These are phyloP conservation scores for Nicotiana undulata DNA, from an alignment of 257 asterid genomes.

Conservation along the genomic window DNA sequence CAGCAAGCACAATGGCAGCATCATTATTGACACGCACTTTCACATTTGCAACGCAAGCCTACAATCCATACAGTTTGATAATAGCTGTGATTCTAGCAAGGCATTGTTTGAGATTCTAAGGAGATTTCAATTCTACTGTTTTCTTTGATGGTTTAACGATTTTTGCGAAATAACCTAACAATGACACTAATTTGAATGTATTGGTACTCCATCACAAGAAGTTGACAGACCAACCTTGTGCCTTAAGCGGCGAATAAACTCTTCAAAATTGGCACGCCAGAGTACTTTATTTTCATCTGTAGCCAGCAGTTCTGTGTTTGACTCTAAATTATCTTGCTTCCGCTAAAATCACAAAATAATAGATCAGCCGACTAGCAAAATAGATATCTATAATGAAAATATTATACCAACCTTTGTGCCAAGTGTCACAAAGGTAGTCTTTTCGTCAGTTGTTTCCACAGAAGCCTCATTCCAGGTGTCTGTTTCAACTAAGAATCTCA, in stretches of 20 bases:
- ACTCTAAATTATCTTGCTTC: conserved; percentile 39
- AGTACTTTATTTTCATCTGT: conserved; percentile 43
- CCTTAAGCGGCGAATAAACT: conserved; percentile 55
- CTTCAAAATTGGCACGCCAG: conserved; percentile 93
- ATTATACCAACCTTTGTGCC: conserved; percentile 59
- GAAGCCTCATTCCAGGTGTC: conserved; percentile 29
- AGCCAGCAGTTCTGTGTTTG: conserved; percentile 36
- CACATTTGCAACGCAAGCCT: conserved; percentile 70
- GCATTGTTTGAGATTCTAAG: neutral
- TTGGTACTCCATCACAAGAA: neutral
- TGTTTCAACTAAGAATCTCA: conserved; percentile 57
- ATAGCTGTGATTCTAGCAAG: neutral
- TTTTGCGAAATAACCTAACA: neutral
- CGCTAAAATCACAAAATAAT: conserved; percentile 36
- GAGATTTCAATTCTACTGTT: neutral
- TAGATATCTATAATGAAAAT: neutral
- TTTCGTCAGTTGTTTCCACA: conserved; percentile 31
- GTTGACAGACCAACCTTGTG: conserved; percentile 46
- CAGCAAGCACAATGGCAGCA: conserved; percentile 66
- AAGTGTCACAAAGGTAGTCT: conserved; percentile 8
- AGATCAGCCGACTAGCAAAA: conserved; percentile 18
- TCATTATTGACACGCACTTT: conserved; percentile 42
- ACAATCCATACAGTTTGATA: conserved; percentile 1
- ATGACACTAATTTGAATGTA: neutral
- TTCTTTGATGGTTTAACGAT: no score